Conservation (phyloP, 768 basidiomycete species). For the Favolaschia claudopus region DNA sequence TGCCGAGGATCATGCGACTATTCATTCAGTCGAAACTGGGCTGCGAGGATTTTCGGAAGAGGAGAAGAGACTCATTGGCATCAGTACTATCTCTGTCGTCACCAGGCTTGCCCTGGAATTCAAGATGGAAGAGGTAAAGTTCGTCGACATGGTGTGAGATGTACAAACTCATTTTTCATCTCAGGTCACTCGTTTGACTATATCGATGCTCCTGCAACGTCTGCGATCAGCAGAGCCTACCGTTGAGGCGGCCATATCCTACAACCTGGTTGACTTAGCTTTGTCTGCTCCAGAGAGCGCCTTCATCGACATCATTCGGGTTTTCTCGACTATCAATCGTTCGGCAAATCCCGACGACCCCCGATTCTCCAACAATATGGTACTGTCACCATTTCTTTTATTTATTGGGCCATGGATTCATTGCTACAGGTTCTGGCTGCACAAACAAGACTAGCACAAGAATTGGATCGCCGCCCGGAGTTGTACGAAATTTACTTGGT, state of each 20-base stretch:
- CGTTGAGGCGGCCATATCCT: slow-evolving; percentile 90
- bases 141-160: background rate
- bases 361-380: slow-evolving; percentile 89
- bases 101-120: slow-evolving; percentile 90
- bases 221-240: slow-evolving; percentile 85
- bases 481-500: slow-evolving; percentile 80
- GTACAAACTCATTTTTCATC: background rate
- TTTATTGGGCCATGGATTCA: background rate
- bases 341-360: slow-evolving; percentile 91
- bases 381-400: slow-evolving; percentile 33
- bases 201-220: slow-evolving; percentile 92
- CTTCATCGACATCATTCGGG: slow-evolving; percentile 84
- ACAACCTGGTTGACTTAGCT: slow-evolving; percentile 91
- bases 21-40: slow-evolving; percentile 69
- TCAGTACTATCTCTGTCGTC: slow-evolving; percentile 92
- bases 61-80: slow-evolving; percentile 83
- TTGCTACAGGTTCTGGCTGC: slow-evolving; percentile 78
- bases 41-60: slow-evolving; percentile 79
- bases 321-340: slow-evolving; percentile 85
- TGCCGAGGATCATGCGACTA: slow-evolving; percentile 55
- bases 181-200: slow-evolving; percentile 84
- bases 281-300: slow-evolving; percentile 77
- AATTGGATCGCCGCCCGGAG: slow-evolving; percentile 75
- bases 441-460: slow-evolving; percentile 88
- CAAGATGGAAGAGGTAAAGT: slow-evolving; percentile 75